Evolutionary conservation across 495 filamentous ascomycete genomes (phyloP).

Genomic region (Aspergillus heteromorphus): DNA sequence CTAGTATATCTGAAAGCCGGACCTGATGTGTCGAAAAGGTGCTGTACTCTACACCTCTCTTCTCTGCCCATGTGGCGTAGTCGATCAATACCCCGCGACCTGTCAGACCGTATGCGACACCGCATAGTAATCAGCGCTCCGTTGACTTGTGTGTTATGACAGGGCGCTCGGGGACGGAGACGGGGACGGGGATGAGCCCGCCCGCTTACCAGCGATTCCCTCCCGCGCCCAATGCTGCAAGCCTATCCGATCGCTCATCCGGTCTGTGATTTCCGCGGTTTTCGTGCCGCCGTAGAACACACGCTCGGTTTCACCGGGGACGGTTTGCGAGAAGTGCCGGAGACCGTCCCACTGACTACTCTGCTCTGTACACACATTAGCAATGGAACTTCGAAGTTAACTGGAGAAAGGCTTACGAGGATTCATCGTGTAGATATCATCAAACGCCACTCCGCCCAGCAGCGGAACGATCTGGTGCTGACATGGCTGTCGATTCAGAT

Average conservation of each 20-base stretch:
- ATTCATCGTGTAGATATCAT: constrained; percentile 63
- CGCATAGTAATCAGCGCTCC: no score
- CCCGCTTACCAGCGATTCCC: constrained; percentile 44
- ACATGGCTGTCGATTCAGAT: constrained; percentile 37
- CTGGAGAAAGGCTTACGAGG: constrained; percentile 37
- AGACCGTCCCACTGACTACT: constrained; percentile 72
- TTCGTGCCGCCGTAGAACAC: constrained; percentile 50
- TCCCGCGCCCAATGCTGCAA: constrained; percentile 41
- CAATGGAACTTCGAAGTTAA: no score
- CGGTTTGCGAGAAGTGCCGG: constrained; percentile 43
- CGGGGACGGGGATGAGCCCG: constrained; percentile 3
- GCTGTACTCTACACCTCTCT: constrained; percentile 30
- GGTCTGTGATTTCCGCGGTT: constrained; percentile 42
- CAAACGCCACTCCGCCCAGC: constrained; percentile 43
- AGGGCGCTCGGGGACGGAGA: neutral
- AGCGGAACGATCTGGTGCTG: constrained; percentile 38
- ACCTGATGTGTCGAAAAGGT: constrained; percentile 38
- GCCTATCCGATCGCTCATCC: constrained; percentile 45
- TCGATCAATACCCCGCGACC: constrained; percentile 53
- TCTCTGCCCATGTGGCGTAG: constrained; percentile 46
- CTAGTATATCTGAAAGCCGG: constrained; percentile 33
- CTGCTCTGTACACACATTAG: constrained; percentile 32
- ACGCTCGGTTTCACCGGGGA: constrained; percentile 27
- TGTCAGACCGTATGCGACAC: constrained; percentile 2
- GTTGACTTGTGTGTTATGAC: neutral